Evolutionary conservation across 2,329 filamentous ascomycete genomes (phyloP), one percentile per base, ranked within the genome.

Genomic region (Exutisphaerella laricina): DNA sequence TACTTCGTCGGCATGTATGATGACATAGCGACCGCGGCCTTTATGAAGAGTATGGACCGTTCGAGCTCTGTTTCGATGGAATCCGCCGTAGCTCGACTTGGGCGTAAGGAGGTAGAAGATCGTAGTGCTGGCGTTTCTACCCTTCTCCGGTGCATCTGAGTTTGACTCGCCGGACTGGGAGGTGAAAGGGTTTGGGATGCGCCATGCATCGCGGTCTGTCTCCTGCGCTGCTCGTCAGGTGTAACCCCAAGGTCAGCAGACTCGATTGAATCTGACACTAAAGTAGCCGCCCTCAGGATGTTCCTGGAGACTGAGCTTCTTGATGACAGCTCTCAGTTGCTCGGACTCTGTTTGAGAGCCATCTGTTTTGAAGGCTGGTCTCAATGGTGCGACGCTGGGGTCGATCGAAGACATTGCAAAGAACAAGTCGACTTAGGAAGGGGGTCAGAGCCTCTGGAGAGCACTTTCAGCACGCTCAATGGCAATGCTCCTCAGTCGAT

Each of bases 271-370:
- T 5, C 9, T 35, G 43, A 51, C 50, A 49, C 63, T 64, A 55
- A 76, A 84, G 65, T 79, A 84, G 33, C 80, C 79, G 39, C 80
- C 80, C 65, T 84, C 79, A 31, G 78, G 70, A 61, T 84, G 79
- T 6, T 70, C 65, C 35, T 66, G 58, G 18, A 82, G 69, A 16
- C 65, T 54, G 36, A 83, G 70, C 14, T 65, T 51, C 25, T 54
- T 44, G 56, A 77, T 70, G 22, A 71, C 59, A 41, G 61, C 56
- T 36, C 70, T 36, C n/a, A 50, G 8, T 13, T 43, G 17, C n/a
- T 39, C 10, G 9, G 44, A 46, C 32, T 48, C 49, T 3, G 44
- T 37, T 20, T 49, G 36, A 13, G 35, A 25, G 23, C 29, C 41
- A 18, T 44, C 36, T 28, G 39, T 13, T 21, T 43, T 40, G 50